Evolutionary conservation across 257 asterid genomes (phyloP).

Genomic region (Nicotiana tomentosiformis): DNA sequence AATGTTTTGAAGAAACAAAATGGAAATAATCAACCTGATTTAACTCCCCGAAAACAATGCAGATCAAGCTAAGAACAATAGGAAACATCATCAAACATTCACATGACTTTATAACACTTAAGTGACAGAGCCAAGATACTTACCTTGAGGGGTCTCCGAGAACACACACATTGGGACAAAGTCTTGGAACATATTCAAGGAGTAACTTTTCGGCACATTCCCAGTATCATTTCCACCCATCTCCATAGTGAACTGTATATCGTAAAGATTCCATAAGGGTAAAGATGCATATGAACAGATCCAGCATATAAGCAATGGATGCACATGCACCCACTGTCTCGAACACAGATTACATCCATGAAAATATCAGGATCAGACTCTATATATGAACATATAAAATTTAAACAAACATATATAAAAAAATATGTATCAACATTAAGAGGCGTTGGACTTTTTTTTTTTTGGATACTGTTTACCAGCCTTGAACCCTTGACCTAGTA

Average conservation of each 20-base stretch:
- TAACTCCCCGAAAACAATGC: neutral
- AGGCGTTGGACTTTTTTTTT: neutral
- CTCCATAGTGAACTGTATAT: constrained; percentile 78
- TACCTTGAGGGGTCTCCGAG: constrained; percentile 74
- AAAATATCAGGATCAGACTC: neutral
- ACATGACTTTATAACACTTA: neutral
- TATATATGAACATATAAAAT: neutral
- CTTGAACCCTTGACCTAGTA: no score
- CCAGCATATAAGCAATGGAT: neutral
- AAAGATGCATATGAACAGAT: neutral
- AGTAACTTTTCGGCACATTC: constrained; percentile 73
- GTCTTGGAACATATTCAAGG: constrained; percentile 78
- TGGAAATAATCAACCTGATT: neutral
- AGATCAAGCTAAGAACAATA: neutral
- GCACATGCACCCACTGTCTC: neutral
- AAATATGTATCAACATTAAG: neutral
- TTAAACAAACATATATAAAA: neutral
- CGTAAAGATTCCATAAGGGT: neutral
- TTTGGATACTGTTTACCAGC: no score
- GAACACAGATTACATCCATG: neutral
- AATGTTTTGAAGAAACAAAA: neutral
- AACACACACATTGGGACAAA: constrained; percentile 86
- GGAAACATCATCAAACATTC: neutral
- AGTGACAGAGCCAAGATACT: neutral
- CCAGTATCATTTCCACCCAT: constrained; percentile 58